Evolutionary conservation across 345 rosid genomes (phyloP).

Genomic region (Noccaea caerulescens): DNA sequence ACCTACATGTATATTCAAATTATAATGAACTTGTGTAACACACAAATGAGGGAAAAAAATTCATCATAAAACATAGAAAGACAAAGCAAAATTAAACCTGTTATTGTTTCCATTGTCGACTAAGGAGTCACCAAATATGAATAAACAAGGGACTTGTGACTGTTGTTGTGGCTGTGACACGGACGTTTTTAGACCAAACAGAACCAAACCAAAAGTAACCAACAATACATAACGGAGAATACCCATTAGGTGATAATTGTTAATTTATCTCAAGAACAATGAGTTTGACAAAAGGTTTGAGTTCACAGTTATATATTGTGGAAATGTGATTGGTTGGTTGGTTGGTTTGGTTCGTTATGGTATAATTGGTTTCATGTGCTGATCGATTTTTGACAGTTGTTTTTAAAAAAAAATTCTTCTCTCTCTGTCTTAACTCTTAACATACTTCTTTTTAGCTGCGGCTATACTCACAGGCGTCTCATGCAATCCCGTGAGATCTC

Average conservation of each 20-base stretch:
- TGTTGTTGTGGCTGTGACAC: conserved; percentile 51
- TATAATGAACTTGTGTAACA: neutral
- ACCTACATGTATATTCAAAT: conserved; percentile 22
- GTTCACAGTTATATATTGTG: conserved; percentile 25
- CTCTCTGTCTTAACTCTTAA: neutral
- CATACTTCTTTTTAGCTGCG: conserved; percentile 33
- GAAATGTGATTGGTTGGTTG: conserved; percentile 36
- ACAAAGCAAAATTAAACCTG: conserved; percentile 33
- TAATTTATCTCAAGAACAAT: conserved; percentile 13
- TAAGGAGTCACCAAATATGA: conserved; percentile 86
- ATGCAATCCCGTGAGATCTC: conserved; percentile 44
- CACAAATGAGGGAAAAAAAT: no score
- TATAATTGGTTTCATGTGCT: conserved; percentile 42
- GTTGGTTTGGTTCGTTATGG: conserved; percentile 31
- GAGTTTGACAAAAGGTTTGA: conserved; percentile 25
- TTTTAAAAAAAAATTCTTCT: neutral
- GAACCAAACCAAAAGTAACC: conserved; percentile 36
- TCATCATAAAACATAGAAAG: neutral
- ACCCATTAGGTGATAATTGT: conserved; percentile 19
- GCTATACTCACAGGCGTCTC: conserved; percentile 41
- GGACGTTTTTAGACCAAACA: conserved; percentile 39
- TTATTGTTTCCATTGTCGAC: conserved; percentile 96
- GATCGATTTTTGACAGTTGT: conserved; percentile 31
- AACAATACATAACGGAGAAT: conserved; percentile 24
- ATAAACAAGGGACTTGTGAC: conserved; percentile 77